These are phyloP conservation scores for Sporothrix variecibatus DNA, from an alignment of 2,329 filamentous ascomycete species.

Conservation along the genomic window DNA sequence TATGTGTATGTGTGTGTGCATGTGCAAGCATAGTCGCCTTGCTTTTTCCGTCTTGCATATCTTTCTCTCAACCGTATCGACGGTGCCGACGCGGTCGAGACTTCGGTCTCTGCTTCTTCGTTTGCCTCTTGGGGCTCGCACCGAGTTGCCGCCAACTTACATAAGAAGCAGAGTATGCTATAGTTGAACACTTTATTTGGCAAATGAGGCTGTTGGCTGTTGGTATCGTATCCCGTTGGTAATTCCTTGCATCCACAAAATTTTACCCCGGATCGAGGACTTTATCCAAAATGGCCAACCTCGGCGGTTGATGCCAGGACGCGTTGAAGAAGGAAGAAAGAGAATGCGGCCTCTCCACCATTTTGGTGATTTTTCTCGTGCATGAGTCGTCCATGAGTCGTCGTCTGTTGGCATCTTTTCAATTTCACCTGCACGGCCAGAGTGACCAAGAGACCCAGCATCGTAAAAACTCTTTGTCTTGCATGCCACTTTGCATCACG, in stretches of 20 bases:
- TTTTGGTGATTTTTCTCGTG: not conserved
- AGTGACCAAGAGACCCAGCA: not conserved
- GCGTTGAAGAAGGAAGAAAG: not conserved
- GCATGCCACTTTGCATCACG: not conserved
- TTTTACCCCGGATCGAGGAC: not conserved
- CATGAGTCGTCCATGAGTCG: not conserved
- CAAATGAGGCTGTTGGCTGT: not conserved
- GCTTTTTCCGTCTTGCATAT: not conserved
- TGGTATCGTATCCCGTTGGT: not conserved
- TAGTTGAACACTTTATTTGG: not conserved
- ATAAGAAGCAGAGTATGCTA: not conserved
- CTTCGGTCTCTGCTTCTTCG: not conserved
- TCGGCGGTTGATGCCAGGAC: not conserved
- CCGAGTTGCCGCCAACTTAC: not conserved
- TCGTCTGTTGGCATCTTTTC: not conserved
- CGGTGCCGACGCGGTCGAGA: not conserved
- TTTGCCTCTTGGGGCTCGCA: not conserved
- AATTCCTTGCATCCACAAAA: not conserved
- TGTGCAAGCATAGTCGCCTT: not conserved
- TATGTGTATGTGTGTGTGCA: no score
- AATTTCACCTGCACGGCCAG: not conserved
- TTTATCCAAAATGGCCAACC: constrained; percentile 3
- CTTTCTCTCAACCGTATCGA: not conserved
- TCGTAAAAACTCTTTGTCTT: not conserved
- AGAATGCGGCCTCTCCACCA: not conserved